phyloP scores from a whole-genome alignment of 108 stramenopile species.

The Cyclotella choctawhatcheeana region DNA sequence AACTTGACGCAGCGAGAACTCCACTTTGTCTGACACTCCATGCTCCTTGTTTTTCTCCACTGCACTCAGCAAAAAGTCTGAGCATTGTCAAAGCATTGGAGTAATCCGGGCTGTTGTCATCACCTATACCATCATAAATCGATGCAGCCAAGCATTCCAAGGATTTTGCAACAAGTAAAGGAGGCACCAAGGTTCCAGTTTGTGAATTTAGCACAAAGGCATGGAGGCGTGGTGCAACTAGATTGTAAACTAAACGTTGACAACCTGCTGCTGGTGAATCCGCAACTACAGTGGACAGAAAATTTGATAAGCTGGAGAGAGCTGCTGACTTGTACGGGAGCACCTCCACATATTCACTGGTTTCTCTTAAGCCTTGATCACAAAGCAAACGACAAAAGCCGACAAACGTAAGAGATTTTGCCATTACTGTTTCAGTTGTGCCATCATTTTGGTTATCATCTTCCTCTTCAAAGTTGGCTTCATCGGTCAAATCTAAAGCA shows the following conservation, averaged over 20 bases:
- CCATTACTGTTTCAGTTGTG: background rate
- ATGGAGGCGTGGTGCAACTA: constrained; percentile 37
- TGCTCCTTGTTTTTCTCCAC: constrained; percentile 33
- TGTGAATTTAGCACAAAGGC: constrained; percentile 28
- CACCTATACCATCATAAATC: constrained; percentile 66
- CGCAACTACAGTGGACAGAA: constrained; percentile 49
- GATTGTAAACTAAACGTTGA: too few species aligned
- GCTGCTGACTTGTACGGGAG: constrained; percentile 67
- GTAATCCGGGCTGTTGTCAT: background rate
- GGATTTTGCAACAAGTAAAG: constrained; percentile 72
- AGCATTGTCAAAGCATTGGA: constrained; percentile 26
- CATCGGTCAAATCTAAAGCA: constrained; percentile 43
- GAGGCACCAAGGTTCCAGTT: constrained; percentile 46
- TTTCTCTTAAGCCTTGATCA: constrained; percentile 57
- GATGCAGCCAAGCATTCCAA: constrained; percentile 66
- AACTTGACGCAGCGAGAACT: constrained; percentile 50
- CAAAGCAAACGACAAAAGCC: constrained; percentile 71
- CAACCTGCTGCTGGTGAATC: constrained; percentile 21
- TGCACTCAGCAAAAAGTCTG: constrained; percentile 26
- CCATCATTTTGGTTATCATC: constrained; percentile 2
- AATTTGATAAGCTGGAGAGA: constrained; percentile 47
- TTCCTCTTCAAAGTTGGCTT: constrained; percentile 29
- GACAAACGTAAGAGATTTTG: constrained; percentile 35
- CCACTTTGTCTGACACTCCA: constrained; percentile 63
- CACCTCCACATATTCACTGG: constrained; percentile 51